A percentile compares a stretch with the other conserved stretches of the same genome.
Evolutionary conservation across 2,329 filamentous ascomycete genomes (phyloP).

Genomic region (Aspergillus latus): DNA sequence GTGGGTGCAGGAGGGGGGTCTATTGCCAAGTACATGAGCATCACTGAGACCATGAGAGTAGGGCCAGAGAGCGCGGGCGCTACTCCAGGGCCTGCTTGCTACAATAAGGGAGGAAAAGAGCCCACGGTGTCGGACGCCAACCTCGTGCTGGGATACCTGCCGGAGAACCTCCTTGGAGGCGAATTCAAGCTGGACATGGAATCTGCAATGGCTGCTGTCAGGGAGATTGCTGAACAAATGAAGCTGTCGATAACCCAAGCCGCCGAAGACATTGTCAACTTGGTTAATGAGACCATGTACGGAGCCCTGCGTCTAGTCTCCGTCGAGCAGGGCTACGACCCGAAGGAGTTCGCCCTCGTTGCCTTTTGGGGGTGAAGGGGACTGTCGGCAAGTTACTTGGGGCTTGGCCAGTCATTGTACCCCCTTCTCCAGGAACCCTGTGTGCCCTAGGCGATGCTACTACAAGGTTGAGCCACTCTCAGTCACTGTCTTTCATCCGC

Average conservation of each 20-base stretch:
- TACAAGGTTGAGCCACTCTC: conserved; percentile 51
- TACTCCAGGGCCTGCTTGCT: conserved; percentile 51
- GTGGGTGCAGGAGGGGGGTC: conserved; percentile 54
- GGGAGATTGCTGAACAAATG: conserved; percentile 49
- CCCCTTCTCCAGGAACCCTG: conserved; percentile 51
- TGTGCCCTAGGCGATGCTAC: conserved; percentile 54
- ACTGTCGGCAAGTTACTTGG: conserved; percentile 51
- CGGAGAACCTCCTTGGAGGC: conserved; percentile 48
- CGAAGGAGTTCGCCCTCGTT: conserved; percentile 52
- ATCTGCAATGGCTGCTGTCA: conserved; percentile 44
- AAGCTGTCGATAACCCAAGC: conserved; percentile 43
- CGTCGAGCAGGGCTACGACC: conserved; percentile 54
- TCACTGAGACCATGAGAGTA: conserved; percentile 51
- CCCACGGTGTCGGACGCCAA: conserved; percentile 55
- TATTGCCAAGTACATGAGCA: conserved; percentile 49
- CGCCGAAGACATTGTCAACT: conserved; percentile 51
- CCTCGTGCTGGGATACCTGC: conserved; percentile 50
- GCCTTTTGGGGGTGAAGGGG: conserved; percentile 53
- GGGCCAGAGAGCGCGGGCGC: conserved; percentile 54
- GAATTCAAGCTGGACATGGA: conserved; percentile 47
- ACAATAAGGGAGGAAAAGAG: conserved; percentile 47
- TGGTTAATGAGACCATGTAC: conserved; percentile 55
- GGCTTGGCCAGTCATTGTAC: conserved; percentile 55
- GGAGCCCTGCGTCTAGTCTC: conserved; percentile 53
- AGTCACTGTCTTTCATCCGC: conserved; percentile 49